Conservation (phyloP, 2,329 filamentous ascomycete species). For the Fonsecaea pugnacius region DNA sequence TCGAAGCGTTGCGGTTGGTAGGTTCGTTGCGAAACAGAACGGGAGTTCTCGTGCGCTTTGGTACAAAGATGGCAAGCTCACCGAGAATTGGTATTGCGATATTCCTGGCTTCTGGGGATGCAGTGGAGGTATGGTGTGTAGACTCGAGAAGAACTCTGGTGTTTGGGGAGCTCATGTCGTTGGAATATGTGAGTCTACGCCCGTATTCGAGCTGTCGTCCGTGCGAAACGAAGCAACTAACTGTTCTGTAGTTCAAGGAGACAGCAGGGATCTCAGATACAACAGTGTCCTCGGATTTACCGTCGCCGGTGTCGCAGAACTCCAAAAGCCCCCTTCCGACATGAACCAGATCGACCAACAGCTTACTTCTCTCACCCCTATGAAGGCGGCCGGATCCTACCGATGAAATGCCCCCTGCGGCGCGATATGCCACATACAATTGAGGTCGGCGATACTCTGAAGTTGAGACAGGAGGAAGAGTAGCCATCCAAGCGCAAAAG, state of each 20-base stretch:
- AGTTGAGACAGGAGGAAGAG: neutral
- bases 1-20: neutral
- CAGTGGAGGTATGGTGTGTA: constrained; percentile 1
- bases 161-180: neutral
- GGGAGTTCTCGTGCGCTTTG: neutral
- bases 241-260: neutral
- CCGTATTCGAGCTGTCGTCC: neutral
- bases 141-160: neutral
- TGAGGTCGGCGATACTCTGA: neutral
- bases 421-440: neutral
- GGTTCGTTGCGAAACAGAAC: neutral
- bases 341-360: neutral
- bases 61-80: neutral
- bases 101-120: neutral
- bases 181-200: neutral
- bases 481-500: neutral
- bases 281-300: neutral
- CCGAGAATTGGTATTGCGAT: neutral
- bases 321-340: neutral
- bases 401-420: neutral
- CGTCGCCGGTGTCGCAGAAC: neutral
- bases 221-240: neutral
- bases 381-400: neutral
- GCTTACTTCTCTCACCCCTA: neutral
- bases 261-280: neutral